These are phyloP conservation scores for Serpula lacrymans DNA, from an alignment of 768 basidiomycete species.

Conservation along the genomic window DNA sequence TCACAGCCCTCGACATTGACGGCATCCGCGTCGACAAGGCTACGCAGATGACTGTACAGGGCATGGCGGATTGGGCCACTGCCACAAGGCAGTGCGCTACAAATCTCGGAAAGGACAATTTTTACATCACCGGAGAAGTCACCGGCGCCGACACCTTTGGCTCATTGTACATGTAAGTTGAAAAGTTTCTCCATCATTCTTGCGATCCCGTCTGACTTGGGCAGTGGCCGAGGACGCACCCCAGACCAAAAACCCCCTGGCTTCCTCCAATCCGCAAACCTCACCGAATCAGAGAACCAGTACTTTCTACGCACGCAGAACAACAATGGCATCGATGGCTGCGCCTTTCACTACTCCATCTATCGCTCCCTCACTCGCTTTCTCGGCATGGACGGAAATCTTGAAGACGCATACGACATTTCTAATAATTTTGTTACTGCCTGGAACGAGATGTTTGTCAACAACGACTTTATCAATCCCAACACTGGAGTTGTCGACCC, in stretches of 20 bases:
- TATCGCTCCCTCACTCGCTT: slow-evolving; percentile 85
- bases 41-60: slow-evolving; percentile 85
- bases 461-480: slow-evolving; percentile 83
- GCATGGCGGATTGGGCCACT: slow-evolving; percentile 72
- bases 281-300: slow-evolving; percentile 56
- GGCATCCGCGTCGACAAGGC: slow-evolving; percentile 96
- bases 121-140: slow-evolving; percentile 90
- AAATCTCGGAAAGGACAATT: slow-evolving; percentile 74
- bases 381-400: slow-evolving; percentile 94
- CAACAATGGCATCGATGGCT: slow-evolving; percentile 64
- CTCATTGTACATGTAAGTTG: slow-evolving; percentile 75
- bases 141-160: slow-evolving; percentile 94
- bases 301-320: slow-evolving; percentile 76
- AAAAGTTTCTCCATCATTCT: neutral
- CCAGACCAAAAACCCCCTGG: slow-evolving; percentile 64
- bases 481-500: slow-evolving; percentile 68
- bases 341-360: slow-evolving; percentile 92
- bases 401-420: slow-evolving; percentile 86
- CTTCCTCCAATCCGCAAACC: slow-evolving; percentile 65
- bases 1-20: slow-evolving; percentile 86
- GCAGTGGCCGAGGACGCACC: slow-evolving; percentile 85
- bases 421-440: slow-evolving; percentile 80
- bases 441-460: slow-evolving; percentile 90
- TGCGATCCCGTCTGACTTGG: slow-evolving; percentile 1
- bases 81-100: slow-evolving; percentile 73